Evolutionary conservation across 192 early-diverging fungal genomes (phyloP), one percentile per base, ranked within the genome.

Genomic region (Haplosporangium gracile): DNA sequence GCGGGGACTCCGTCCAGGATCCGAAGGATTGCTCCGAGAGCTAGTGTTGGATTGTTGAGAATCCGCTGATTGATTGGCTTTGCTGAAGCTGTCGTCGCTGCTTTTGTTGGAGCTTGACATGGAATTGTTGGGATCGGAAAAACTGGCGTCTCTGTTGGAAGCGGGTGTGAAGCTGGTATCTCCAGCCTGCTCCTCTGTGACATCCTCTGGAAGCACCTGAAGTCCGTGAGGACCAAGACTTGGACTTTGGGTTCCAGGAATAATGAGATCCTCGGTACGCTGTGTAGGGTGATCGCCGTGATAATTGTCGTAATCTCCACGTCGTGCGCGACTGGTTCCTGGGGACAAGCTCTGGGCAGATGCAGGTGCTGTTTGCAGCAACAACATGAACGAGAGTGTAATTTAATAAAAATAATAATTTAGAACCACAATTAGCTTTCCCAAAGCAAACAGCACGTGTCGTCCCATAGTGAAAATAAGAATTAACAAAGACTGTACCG

Each of bases 401-500:
- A 71, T 24, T 13, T 45, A 13, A 1, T 45, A 43, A 49, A 9
- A 47, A 32, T 45, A 73, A 57, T 57, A 57, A 24, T 57, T 57
- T 55, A n/a, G 53, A 55, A 57, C 8, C n/a, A 57, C 55, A 57
- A 26, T 57, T 57, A 18, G 22, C 8, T 6, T 24, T 26, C n/a
- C 5, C 49, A 51, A 51, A 22, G 16, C 18, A 40, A 5, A 3
- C 8, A 40, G 39, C 22, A 71, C 39, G 34, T 39, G 32, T 68
- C 22, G 69, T 70, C 20, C 6, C 20, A 42, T 24, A 42, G 2
- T 70, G 47, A 4, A 42, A 32, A 49, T 3, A 60, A 51, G 9
- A 77, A 77, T 18, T 18, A 15, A 32, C 0, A 38, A 68, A 47
- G 9, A 78, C 57, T 38, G 38, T 74, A 80, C 79, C 79, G 5